Percentiles rank a stretch among this genome's conserved stretches.
phyloP scores from a whole-genome alignment of 2,329 filamentous ascomycete species.

The Plectosphaerella plurivora region DNA sequence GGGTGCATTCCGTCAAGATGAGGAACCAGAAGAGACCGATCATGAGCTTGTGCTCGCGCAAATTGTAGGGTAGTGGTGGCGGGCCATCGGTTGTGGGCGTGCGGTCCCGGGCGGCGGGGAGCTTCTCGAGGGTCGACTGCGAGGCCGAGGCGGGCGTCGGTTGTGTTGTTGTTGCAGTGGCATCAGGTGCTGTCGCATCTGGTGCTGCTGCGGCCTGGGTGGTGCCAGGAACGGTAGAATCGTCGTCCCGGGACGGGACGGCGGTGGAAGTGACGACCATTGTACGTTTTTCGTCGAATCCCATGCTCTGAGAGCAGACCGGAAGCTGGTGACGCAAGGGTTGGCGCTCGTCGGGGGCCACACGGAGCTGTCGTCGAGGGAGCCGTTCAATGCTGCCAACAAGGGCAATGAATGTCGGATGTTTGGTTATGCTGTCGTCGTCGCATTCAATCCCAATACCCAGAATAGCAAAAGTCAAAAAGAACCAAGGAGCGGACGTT shows the following conservation, averaged over 20 bases:
- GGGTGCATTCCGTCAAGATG: constrained; percentile 16
- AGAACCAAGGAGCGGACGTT: no score
- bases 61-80: constrained; percentile 14
- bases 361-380: no score
- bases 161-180: background rate
- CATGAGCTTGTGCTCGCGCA: constrained; percentile 17
- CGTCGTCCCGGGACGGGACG: background rate
- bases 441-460: no score
- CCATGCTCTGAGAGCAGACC: background rate
- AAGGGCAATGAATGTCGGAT: no score
- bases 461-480: no score
- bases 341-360: no score
- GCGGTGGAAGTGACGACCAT: background rate
- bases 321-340: no score
- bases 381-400: no score
- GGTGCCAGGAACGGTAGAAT: background rate
- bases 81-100: background rate
- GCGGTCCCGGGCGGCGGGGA: background rate
- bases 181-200: background rate
- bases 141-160: background rate
- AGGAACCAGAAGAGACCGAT: constrained; percentile 17
- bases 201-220: background rate
- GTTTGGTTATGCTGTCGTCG: no score
- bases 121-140: background rate
- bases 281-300: background rate